Evolutionary conservation across 2,329 filamentous ascomycete genomes (phyloP), one percentile per base, ranked within the genome.

Genomic region (Drechslera avenae): DNA sequence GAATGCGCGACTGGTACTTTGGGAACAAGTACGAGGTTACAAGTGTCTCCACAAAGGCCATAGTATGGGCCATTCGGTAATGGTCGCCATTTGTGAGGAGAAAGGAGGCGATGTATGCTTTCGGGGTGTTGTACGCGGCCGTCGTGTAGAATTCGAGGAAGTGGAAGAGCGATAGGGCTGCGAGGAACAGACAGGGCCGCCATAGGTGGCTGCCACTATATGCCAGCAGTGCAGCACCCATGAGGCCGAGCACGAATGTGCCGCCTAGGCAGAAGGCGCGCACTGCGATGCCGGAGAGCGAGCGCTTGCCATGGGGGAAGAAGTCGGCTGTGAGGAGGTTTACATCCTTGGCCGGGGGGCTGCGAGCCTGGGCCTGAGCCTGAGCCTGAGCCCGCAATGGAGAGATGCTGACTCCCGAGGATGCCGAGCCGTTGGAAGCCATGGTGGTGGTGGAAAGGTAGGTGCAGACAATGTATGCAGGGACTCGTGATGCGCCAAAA

Each of bases 141-240:
- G 93, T 97, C 26, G 87, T 90, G 81, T 86, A 96, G 79, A 92
- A 99, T 76, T 99, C 94, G 73, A 97, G 86, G 76, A 96, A 97
- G 79, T 99, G 94, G 77, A 97, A 97, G 23, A 88, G 64, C 19
- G 87, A 83, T 39, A 97, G 86, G 12, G 85, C 78, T 43, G 78
- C 77, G 39, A 88, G 67, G 76, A 93, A 93, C 71, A 83, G 79
- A 7, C 81, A 79, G 1, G 83, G 71, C 17, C 85, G 78, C 85
- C 85, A 88, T 46, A 83, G 68, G 4, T 76, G 72, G 33, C 68
- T 76, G 10, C 63, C 60, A 31, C 67, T 51, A 52, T 69, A 67
- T 48, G 59, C 50, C 31, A 71, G 59, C 23, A 66, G 42, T 21
- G 59, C 43, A 34, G 74, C 62, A 28, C 69, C 47, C 17, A 73